Evolutionary conservation across 306 rosid genomes (phyloP).

Genomic region (Leucaena leucocephala): DNA sequence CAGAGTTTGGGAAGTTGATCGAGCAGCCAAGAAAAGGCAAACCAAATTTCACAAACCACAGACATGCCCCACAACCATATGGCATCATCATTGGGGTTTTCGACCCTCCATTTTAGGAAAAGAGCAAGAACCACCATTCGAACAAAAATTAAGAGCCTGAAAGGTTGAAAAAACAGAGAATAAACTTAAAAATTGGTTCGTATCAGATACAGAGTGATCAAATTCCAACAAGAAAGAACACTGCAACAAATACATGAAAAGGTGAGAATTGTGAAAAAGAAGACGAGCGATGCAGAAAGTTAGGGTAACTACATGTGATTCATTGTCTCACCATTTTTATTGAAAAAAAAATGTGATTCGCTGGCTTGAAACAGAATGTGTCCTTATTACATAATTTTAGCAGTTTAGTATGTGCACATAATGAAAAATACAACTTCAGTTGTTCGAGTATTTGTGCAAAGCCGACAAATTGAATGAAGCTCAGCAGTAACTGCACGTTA

Average conservation of each 20-base stretch:
- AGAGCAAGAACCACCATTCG: conserved; percentile 63
- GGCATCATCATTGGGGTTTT: conserved; percentile 72
- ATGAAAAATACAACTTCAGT: not conserved
- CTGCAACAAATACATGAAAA: not conserved
- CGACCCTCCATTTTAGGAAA: conserved; percentile 65
- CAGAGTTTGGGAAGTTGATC: conserved; percentile 85
- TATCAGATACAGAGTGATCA: conserved; percentile 12
- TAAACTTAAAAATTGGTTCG: not conserved
- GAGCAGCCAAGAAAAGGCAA: conserved; percentile 86
- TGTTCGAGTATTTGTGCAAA: not conserved
- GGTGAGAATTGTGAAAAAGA: conserved; percentile 15
- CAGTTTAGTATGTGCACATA: conserved; percentile 5
- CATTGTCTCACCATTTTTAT: not conserved
- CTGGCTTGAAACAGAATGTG: conserved; percentile 12
- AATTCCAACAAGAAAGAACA: conserved; percentile 15
- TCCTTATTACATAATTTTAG: conserved; percentile 3
- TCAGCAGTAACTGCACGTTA: conserved; percentile 7
- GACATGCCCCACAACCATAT: conserved; percentile 85
- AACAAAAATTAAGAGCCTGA: conserved; percentile 63
- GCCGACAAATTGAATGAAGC: conserved; percentile 8
- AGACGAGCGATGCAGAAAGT: conserved; percentile 11
- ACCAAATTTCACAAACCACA: conserved; percentile 83
- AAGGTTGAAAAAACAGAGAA: conserved; percentile 17
- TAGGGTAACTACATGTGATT: not conserved
- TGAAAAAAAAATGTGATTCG: not conserved